Conservation (phyloP, 2,329 filamentous ascomycete species). For the Corinectria fuckeliana region DNA sequence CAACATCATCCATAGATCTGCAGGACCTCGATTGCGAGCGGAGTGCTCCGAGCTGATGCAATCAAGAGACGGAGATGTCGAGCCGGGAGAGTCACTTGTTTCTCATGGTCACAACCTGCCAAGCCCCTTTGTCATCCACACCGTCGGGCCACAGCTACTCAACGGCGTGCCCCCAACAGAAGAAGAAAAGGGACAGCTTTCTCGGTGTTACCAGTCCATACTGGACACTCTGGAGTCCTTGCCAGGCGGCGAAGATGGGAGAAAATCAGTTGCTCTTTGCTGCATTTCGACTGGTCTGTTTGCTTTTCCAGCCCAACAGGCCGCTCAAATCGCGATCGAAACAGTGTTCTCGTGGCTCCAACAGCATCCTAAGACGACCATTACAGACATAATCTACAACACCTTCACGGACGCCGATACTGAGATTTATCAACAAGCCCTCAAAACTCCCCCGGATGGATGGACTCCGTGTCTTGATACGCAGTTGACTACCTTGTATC, state of each 20-base stretch:
- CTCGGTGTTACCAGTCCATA: slow-evolving; percentile 22
- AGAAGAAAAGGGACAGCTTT: not conserved
- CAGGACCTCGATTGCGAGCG: slow-evolving; percentile 26
- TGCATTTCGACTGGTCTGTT: slow-evolving; percentile 33
- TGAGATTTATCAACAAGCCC: slow-evolving; percentile 12
- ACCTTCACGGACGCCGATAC: slow-evolving; percentile 28
- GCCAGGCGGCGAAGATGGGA: not conserved
- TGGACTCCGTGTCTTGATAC: not conserved
- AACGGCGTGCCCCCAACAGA: slow-evolving; percentile 7
- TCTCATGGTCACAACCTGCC: slow-evolving; percentile 20
- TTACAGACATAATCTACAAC: slow-evolving; percentile 32
- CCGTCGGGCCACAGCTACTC: slow-evolving; percentile 24
- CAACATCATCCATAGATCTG: slow-evolving; percentile 32
- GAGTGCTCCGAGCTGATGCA: slow-evolving; percentile 29
- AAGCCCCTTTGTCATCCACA: slow-evolving; percentile 23
- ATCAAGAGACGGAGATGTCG: not conserved
- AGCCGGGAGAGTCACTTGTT: slow-evolving; percentile 21
- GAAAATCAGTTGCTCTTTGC: slow-evolving; percentile 27
- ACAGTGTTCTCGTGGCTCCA: slow-evolving; percentile 19
- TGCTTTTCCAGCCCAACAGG: slow-evolving; percentile 27
- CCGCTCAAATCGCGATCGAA: slow-evolving; percentile 23
- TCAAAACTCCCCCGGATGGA: not conserved
- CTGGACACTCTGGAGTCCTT: slow-evolving; percentile 18
- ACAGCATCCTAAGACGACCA: slow-evolving; percentile 8
- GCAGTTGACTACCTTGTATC: not conserved